Evolutionary conservation across 108 stramenopile genomes (phyloP), one percentile per base, ranked within the genome.

Genomic region (Cyclotella sp.): DNA sequence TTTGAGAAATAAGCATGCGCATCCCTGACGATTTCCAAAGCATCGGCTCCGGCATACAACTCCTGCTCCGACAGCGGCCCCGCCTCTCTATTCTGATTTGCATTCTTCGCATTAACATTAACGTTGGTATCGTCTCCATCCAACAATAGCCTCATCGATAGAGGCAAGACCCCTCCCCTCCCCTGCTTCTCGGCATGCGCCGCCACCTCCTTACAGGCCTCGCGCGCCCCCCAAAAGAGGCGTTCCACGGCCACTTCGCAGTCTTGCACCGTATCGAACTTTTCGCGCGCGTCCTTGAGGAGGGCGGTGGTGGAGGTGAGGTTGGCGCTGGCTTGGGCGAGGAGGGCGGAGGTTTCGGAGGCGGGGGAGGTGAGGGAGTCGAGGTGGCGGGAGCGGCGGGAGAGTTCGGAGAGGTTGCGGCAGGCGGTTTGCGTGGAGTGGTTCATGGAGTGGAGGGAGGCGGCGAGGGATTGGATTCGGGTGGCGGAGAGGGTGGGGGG

Each of bases 11-110:
- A 95, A 0, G 83, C 76, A 74, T 88, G 89, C 12, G 94, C 92
- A 83, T 95, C 94, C 27, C 92, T 73, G 15, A 95, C 82, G 55
- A 95, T 93, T 63, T 95, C 94, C 91, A 95, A 89, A 26, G 84
- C 79, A 76, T 95, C 94, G 1, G 89, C 92, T 1, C 91, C 94
- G 0, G 91, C 90, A 70, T 95, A 93, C 55, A 95, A 86, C 63
- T 95, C 94, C 65, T 91, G 90, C 79, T 95, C 94, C 40, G 89
- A 81, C 66, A 93, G 63, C 26, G 68, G 66, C 34, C 64, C 77
- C 12, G 51, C 54, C 19, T 40, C 45, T 29, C 19, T 3, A 40
- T 68, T 63, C 22, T 26, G 44, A 0, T 74, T 62, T 44, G 65
- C 51, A 42, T 70, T 72, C 28, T 28, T 14, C 55, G 63, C 18